Evolutionary conservation across 140 eudicot species (phyloP).

Genomic region (Oenanthe javanica): DNA sequence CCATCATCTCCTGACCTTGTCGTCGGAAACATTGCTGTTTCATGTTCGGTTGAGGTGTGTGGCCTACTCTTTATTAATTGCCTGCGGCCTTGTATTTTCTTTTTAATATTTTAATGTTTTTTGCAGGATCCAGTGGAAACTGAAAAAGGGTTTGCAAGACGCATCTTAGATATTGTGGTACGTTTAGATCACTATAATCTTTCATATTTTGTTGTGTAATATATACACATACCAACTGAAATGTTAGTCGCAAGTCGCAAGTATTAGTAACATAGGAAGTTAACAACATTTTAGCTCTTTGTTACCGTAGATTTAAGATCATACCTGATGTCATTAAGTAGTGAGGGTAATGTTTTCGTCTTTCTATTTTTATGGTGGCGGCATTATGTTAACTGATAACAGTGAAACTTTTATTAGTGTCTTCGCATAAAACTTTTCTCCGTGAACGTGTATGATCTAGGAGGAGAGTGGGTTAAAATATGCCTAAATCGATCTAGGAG

Average conservation of each 20-base stretch:
- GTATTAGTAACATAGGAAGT: neutral
- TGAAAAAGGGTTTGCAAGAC: slow-evolving; percentile 73
- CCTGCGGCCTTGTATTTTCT: neutral
- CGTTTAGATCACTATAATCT: slow-evolving; percentile 19
- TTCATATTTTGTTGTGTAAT: neutral
- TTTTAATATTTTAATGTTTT: neutral
- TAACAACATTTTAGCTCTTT: neutral
- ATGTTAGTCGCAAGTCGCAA: neutral
- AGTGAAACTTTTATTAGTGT: neutral
- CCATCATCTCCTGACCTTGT: slow-evolving; percentile 51
- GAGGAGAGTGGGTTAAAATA: neutral
- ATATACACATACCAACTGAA: neutral
- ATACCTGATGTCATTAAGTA: neutral
- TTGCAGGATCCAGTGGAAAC: slow-evolving; percentile 88
- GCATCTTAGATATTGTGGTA: slow-evolving; percentile 80
- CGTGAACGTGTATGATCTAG: neutral
- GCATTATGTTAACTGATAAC: neutral
- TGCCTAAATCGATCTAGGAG: neutral
- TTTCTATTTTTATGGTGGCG: neutral
- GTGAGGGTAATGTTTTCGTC: neutral
- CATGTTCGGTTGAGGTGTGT: slow-evolving; percentile 81
- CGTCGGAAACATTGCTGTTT: slow-evolving; percentile 61
- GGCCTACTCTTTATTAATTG: slow-evolving; percentile 2
- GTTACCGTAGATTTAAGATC: neutral
- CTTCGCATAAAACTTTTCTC: neutral